phyloP scores from a whole-genome alignment of 768 basidiomycete genomes.

The Suillus brevipes region DNA sequence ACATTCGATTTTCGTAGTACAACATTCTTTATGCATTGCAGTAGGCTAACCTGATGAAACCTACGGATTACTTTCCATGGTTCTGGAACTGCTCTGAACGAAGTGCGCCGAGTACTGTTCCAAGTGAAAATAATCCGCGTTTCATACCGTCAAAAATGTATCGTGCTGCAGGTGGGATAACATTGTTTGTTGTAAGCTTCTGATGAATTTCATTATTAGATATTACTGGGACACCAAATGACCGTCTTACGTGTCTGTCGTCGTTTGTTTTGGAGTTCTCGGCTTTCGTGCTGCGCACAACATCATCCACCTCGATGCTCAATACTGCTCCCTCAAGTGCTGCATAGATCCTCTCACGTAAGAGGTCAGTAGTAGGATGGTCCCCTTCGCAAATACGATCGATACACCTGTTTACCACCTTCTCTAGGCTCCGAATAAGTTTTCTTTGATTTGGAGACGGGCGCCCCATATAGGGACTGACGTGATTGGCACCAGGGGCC shows the following conservation, averaged over 20 bases:
- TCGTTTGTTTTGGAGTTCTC: neutral
- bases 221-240: neutral
- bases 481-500: neutral
- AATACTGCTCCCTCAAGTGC: neutral
- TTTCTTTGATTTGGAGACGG: neutral
- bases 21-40: neutral
- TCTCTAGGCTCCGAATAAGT: neutral
- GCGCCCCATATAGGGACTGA: neutral
- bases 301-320: neutral
- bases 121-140: neutral
- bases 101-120: neutral
- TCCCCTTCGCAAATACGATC: neutral
- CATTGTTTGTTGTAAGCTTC: neutral
- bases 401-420: neutral
- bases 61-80: neutral
- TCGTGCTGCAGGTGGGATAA: neutral
- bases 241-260: neutral
- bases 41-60: neutral
- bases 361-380: conserved; percentile 1
- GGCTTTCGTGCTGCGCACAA: neutral
- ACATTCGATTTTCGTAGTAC: neutral
- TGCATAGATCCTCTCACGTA: neutral
- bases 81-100: neutral
- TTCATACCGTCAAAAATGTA: neutral
- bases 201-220: neutral